Base-by-base conservation (phyloP, 352 stramenopile species). In the Phytophthora sansomeana region DNA sequence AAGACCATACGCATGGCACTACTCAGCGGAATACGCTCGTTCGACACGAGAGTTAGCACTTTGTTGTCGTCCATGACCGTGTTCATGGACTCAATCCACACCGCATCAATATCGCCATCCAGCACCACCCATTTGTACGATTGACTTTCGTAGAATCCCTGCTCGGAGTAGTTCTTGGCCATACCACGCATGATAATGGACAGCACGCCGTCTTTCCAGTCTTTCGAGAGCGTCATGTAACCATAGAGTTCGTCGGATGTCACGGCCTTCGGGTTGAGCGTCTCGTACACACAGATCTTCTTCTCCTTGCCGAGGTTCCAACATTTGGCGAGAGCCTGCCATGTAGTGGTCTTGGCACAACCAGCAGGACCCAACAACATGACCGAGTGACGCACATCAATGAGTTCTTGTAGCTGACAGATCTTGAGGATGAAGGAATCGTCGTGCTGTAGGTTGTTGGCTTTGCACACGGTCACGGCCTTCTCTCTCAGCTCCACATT, bases 11-110 rank as follows among this genome's bases (percentile, higher is more conserved):
- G 79, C 89, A 96, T 96, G 0, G 87, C 87, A 19, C 75, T 67
- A 29, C 85, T 96, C 29, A 96, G 48, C 3, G 89, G 88, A 16
- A 96, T 96, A 3, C 89, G 83, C 57, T 96, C 89, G 47, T 96
- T 96, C 13, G 85, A 95, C 39, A 96, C 89, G 0, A 99, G 77
- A 8, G 96, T 99, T 1, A 99, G 78, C 53, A 99, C 91, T 47
- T 98, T 98, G 74, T 99, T 99, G 57, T 98, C 96, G 58, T 98
- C 96, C 96, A 99, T 99, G 66, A 99, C 96, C 1, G 92, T 98
- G 76, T 99, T 99, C 96, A 99, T 98, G 2, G 73, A 89, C 52
- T 96, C 89, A 42, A 96, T 96, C 89, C 89, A 96, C 29, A 96
- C 85, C 3, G 89, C 88, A 60, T 96, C 89, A 43, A 96, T 96